Base-by-base conservation (phyloP, 768 basidiomycete genomes). In the Lentinus tigrinus region DNA sequence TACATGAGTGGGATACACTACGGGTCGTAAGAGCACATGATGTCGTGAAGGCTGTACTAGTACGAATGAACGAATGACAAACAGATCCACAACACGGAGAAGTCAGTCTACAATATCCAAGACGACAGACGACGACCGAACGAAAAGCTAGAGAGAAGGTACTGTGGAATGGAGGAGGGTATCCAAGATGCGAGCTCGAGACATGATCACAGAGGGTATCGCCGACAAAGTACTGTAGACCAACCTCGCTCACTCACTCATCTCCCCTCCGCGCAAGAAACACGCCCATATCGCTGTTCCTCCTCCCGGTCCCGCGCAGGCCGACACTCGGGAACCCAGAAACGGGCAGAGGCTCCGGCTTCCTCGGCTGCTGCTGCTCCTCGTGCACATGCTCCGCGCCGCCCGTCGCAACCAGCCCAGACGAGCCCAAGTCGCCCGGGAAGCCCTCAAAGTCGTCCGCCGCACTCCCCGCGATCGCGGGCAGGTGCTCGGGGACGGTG, bases 211-310 rank as follows among this genome's bases (percentile, higher is more conserved):
- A 31, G 31, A 11, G 31, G 31, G 31, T 31, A 31, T 31, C 31
- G 11, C 31, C 11, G 11, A 11, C 31, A 31, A 6, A 7, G 11
- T 31, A 6, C 31, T 7, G 1, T 7, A 1, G 3, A 7, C 11
- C 31, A 6, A 31, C 31, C 31, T 31, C 31, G 31, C 31, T 31
- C 31, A 31, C 31, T 63, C 56, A 72, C 56, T 69, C 66, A 47
- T 72, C 73, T 9, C 74, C 75, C 13, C 72, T 63, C n/a, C 66
- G 62, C 4, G 77, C 74, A 6, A 81, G 59, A 63, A 80, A 81
- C 4, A 71, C 74, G 53, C 73, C 77, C 51, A 71, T 72, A 54
- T 78, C 73, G 34, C 75, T 72, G 23, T 70, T 69, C 48, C 72
- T 74, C 54, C 71, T 61, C 59, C 69, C 68, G 24, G 63, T 55